Evolutionary conservation across 441 rosid species (phyloP).

Genomic region (Populus tomentosa): DNA sequence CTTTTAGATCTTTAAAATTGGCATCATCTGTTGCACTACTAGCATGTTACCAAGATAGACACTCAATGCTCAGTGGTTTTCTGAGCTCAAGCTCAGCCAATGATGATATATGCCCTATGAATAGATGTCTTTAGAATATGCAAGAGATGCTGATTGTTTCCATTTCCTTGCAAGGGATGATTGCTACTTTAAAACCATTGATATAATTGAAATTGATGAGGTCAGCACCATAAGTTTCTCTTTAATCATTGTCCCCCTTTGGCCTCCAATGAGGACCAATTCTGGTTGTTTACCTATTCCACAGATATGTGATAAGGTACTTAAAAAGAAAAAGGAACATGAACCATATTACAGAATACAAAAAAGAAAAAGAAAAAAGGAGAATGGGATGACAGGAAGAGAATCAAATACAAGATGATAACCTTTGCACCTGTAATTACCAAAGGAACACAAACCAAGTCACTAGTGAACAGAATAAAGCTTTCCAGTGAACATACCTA

Average conservation of each 20-base stretch:
- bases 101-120: neutral
- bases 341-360: neutral
- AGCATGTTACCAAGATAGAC: neutral
- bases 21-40: neutral
- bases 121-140: neutral
- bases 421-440: neutral
- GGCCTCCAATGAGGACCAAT: neutral
- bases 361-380: neutral
- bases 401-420: neutral
- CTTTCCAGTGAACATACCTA: conserved; percentile 36
- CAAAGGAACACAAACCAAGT: neutral
- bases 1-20: neutral
- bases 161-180: neutral
- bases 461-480: too few relatives aligned
- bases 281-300: neutral
- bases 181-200: neutral
- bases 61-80: neutral
- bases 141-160: neutral
- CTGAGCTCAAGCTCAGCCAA: neutral
- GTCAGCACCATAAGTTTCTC: neutral
- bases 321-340: neutral
- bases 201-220: neutral
- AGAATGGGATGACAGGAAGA: neutral
- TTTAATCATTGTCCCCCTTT: neutral
- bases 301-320: neutral